Evolutionary conservation across 306 rosid species (phyloP).

Genomic region (Prunus mira): DNA sequence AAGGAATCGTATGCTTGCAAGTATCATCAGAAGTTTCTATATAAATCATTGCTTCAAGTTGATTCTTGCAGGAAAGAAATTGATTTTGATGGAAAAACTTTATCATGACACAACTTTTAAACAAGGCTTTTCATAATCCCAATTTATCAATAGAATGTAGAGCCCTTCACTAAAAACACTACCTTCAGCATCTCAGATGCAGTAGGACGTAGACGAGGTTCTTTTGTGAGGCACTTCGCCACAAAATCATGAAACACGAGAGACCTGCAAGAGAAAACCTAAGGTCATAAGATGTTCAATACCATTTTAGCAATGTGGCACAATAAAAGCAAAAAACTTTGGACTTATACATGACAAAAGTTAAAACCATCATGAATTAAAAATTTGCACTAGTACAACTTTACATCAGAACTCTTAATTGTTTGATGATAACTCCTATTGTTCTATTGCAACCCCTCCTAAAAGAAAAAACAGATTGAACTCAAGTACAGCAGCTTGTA

Average conservation of each 20-base stretch:
- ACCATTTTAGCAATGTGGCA: slow-evolving; percentile 4
- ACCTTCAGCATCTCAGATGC: slow-evolving; percentile 99
- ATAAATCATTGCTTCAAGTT: background rate
- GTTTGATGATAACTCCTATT: background rate
- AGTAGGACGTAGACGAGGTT: slow-evolving; percentile 89
- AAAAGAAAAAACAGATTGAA: background rate
- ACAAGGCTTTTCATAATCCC: background rate
- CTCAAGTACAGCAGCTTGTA: background rate
- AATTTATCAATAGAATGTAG: background rate
- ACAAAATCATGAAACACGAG: slow-evolving; percentile 94
- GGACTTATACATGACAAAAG: background rate
- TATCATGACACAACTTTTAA: background rate
- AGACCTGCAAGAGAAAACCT: slow-evolving; percentile 59
- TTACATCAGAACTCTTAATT: background rate
- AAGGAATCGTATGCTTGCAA: background rate
- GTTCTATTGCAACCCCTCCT: slow-evolving; percentile 6
- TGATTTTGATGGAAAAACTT: background rate
- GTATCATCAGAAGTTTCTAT: background rate
- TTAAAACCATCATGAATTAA: background rate
- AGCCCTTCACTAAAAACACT: slow-evolving; percentile 19
- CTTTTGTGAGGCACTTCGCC: slow-evolving; percentile 94
- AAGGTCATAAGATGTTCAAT: slow-evolving; percentile 12
- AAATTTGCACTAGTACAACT: background rate
- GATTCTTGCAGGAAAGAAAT: background rate
- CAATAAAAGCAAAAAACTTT: background rate